These are phyloP conservation scores for Mortierella polycephala DNA, from an alignment of 371 early-diverging fungal species.

Conservation along the genomic window DNA sequence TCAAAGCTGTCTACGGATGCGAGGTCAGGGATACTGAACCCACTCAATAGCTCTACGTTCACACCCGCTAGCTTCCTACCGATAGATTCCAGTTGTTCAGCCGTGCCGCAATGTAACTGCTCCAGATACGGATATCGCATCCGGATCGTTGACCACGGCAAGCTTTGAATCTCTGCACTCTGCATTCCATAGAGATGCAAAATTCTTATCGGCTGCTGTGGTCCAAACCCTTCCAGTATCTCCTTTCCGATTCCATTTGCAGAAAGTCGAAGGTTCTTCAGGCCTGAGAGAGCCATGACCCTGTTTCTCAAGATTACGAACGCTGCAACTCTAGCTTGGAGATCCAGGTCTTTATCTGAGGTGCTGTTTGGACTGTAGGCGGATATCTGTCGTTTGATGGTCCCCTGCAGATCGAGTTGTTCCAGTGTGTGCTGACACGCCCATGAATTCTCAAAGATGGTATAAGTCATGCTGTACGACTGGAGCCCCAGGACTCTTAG, in stretches of 20 bases:
- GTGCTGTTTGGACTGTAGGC: too few species aligned
- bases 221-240: conserved; percentile 21
- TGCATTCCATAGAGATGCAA: conserved; percentile 34
- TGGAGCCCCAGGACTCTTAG: conserved; percentile 26
- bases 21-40: conserved; percentile 24
- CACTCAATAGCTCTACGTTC: conserved; percentile 22
- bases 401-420: conserved; percentile 30
- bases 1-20: conserved; percentile 30
- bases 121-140: conserved; percentile 16
- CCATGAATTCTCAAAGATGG: conserved; percentile 30
- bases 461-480: conserved; percentile 19
- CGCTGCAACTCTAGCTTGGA: conserved; percentile 10
- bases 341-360: neutral
- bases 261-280: conserved; percentile 17
- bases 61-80: conserved; percentile 6
- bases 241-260: conserved; percentile 25
- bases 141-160: conserved; percentile 20
- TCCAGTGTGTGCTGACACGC: conserved; percentile 24
- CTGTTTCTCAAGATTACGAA: conserved; percentile 14
- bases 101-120: conserved; percentile 24
- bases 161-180: conserved; percentile 1
- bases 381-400: conserved; percentile 8
- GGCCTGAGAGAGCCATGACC: conserved; percentile 13
- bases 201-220: conserved; percentile 16
- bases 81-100: conserved; percentile 1